phyloP scores from a whole-genome alignment of 768 basidiomycete species.

The Lactarius deliciosus region DNA sequence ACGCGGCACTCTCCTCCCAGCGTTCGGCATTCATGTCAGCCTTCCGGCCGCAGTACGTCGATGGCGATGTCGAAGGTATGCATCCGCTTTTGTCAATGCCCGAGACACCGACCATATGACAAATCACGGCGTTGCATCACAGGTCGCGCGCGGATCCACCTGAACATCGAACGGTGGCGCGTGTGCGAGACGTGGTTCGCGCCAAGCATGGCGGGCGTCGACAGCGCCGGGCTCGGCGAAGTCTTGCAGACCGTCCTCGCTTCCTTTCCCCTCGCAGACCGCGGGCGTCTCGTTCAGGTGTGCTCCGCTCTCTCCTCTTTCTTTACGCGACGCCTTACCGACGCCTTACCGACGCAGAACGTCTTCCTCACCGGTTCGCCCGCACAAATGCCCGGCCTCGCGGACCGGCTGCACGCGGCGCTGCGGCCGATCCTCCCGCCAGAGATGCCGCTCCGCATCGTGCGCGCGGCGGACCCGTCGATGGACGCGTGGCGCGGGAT shows the following conservation, averaged over 20 bases:
- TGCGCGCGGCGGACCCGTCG: slow-evolving; percentile 60
- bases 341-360: slow-evolving; percentile 54
- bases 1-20: slow-evolving; percentile 70
- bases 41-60: slow-evolving; percentile 77
- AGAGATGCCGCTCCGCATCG: slow-evolving; percentile 67
- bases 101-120: slow-evolving; percentile 55
- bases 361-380: slow-evolving; percentile 88
- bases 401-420: slow-evolving; percentile 62
- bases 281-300: slow-evolving; percentile 75
- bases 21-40: slow-evolving; percentile 85
- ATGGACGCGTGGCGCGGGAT: slow-evolving; percentile 93
- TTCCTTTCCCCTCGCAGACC: slow-evolving; percentile 65
- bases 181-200: slow-evolving; percentile 87
- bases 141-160: slow-evolving; percentile 77
- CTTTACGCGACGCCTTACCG: neutral
- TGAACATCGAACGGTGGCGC: slow-evolving; percentile 88
- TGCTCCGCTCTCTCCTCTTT: neutral
- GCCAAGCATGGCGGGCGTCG: slow-evolving; percentile 60
- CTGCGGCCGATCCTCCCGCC: slow-evolving; percentile 87
- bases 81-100: neutral
- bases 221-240: slow-evolving; percentile 93
- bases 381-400: slow-evolving; percentile 69
- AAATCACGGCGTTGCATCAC: slow-evolving; percentile 57
- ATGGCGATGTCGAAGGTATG: slow-evolving; percentile 65
- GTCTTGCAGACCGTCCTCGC: slow-evolving; percentile 81